Conservation (phyloP, 768 basidiomycete species). For the Boletus rufocinnamomeus region DNA sequence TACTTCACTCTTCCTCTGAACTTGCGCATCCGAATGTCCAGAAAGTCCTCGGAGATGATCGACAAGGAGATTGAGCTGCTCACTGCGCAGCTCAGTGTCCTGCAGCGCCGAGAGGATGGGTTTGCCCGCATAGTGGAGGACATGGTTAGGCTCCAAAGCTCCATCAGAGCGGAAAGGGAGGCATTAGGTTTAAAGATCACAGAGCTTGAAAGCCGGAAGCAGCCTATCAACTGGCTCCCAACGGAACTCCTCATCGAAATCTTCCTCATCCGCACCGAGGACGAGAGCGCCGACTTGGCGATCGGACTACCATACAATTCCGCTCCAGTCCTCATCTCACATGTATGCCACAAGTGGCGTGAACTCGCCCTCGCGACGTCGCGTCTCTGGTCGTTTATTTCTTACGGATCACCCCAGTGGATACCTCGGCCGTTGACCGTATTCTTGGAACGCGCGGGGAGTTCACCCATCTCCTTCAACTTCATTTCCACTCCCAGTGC, state of each 20-base stretch:
- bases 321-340: conserved; percentile 45
- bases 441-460: conserved; percentile 41
- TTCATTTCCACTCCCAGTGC: conserved; percentile 30
- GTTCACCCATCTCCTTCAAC: conserved; percentile 37
- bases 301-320: conserved; percentile 32
- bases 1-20: conserved; percentile 2
- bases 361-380: conserved; percentile 44
- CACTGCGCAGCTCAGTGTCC: conserved; percentile 39
- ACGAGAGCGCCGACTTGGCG: conserved; percentile 26
- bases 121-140: conserved; percentile 43
- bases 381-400: conserved; percentile 47
- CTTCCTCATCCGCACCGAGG: conserved; percentile 38
- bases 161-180: conserved; percentile 37
- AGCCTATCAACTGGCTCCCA: conserved; percentile 54
- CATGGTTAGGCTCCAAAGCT: conserved; percentile 40
- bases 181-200: conserved; percentile 32
- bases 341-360: conserved; percentile 55
- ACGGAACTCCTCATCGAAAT: conserved; percentile 48
- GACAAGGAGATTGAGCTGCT: conserved; percentile 41
- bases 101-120: conserved; percentile 42
- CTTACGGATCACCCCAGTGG: conserved; percentile 31
- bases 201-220: conserved; percentile 42
- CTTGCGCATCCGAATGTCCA: conserved; percentile 20
- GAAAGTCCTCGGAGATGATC: conserved; percentile 28
- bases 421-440: conserved; percentile 23